Conservation (phyloP, 495 filamentous ascomycete genomes). For the Trichocladium uniseriatum region DNA sequence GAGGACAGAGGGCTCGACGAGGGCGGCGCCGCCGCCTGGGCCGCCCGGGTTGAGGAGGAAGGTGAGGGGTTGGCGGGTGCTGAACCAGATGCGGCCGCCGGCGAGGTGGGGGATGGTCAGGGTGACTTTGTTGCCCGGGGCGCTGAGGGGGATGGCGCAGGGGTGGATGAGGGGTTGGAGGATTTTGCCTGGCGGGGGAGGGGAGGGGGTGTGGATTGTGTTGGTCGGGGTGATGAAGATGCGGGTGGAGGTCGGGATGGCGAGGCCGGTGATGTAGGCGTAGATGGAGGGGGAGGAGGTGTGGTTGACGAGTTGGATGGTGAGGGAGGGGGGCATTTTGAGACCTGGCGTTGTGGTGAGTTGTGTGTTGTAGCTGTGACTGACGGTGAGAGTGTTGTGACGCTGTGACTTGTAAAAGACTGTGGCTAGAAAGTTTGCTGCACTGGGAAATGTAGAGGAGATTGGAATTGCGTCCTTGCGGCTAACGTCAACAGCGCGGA, state of each 20-base stretch:
- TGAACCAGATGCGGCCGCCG: constrained; percentile 64
- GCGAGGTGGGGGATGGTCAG: constrained; percentile 61
- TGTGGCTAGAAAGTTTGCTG: too few species aligned
- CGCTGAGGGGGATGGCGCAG: constrained; percentile 58
- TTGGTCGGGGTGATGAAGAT: constrained; percentile 26
- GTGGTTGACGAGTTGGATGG: constrained; percentile 32
- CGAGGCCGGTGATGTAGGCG: constrained; percentile 39
- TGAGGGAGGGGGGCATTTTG: constrained; percentile 33
- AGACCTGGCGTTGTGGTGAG: neutral
- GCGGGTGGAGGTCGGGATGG: constrained; percentile 31
- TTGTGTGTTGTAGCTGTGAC: neutral
- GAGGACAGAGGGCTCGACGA: constrained; percentile 67
- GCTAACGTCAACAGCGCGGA: too few species aligned
- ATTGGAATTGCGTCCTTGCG: too few species aligned
- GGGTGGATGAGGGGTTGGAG: constrained; percentile 46
- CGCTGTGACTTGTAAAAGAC: too few species aligned
- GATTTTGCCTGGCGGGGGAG: constrained; percentile 25
- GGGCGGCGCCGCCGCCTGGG: constrained; percentile 38
- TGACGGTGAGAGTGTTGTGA: too few species aligned
- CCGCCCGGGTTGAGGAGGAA: constrained; percentile 61
- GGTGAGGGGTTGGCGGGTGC: constrained; percentile 44
- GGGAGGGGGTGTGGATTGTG: constrained; percentile 30
- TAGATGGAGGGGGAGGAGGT: constrained; percentile 26
- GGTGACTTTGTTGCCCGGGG: constrained; percentile 47
- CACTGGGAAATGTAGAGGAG: too few species aligned